A percentile compares a stretch with the other conserved stretches of the same genome.
These are phyloP conservation scores for Prototheca wickerhamii DNA, from an alignment of 163 green algal species.

Conservation along the genomic window DNA sequence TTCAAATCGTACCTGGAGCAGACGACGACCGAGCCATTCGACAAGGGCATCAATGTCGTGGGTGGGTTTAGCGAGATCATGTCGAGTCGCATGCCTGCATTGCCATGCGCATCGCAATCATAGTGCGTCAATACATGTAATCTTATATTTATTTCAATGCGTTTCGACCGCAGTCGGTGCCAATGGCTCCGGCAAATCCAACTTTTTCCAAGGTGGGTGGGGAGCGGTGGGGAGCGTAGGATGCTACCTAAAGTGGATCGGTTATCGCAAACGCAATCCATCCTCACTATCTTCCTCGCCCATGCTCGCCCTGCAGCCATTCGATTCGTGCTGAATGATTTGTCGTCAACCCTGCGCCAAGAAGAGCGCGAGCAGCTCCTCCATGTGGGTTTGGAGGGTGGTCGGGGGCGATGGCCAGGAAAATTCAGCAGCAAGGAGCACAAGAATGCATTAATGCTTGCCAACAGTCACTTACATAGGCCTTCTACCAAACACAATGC, in stretches of 20 bases:
- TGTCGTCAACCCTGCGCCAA: conserved; percentile 58
- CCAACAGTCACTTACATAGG: not conserved
- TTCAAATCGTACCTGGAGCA: conserved; percentile 98
- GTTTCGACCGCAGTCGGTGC: conserved; percentile 66
- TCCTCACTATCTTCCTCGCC: no score
- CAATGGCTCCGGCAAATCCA: conserved; percentile 96
- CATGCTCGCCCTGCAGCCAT: conserved; percentile 76
- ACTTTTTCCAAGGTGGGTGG: conserved; percentile 95
- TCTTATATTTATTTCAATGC: no score
- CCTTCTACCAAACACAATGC: not conserved
- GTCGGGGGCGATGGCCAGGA: not conserved
- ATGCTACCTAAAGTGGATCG: no score
- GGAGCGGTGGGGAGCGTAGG: not conserved
- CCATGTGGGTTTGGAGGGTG: conserved; percentile 55
- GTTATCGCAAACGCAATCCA: no score
- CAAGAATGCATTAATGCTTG: not conserved
- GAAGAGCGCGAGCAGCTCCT: conserved; percentile 87
- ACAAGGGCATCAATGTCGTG: conserved; percentile 78
- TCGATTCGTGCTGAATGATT: conserved; percentile 92
- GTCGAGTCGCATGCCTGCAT: not conserved
- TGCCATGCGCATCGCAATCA: no score
- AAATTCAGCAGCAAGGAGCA: not conserved
- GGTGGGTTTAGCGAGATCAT: conserved; percentile 35
- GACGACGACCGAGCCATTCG: conserved; percentile 75
- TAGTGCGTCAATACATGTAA: no score